phyloP scores from a whole-genome alignment of 352 stramenopile species.

The Blastocystis sp. region DNA sequence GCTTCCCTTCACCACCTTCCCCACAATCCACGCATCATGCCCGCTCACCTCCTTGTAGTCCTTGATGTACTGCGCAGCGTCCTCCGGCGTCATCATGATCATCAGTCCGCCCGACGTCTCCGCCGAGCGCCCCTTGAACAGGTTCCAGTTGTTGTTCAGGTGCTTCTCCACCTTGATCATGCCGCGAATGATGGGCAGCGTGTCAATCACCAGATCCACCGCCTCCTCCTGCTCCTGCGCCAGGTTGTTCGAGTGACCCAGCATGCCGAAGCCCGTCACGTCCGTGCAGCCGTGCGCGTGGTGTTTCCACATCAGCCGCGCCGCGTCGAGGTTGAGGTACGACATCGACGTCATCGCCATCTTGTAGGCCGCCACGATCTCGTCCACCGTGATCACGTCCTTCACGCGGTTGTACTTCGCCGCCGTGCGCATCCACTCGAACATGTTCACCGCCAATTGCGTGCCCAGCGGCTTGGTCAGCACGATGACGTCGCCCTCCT shows the following conservation, averaged over 20 bases:
- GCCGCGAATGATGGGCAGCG: constrained; percentile 88
- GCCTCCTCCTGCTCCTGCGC: constrained; percentile 85
- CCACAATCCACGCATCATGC: constrained; percentile 89
- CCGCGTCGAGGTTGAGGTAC: constrained; percentile 87
- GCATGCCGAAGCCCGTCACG: constrained; percentile 92
- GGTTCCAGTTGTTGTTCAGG: constrained; percentile 88
- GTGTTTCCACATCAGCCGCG: constrained; percentile 89
- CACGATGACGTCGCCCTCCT: constrained; percentile 87
- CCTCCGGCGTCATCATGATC: constrained; percentile 84
- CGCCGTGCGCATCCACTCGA: constrained; percentile 75
- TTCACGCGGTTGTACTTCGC: constrained; percentile 83
- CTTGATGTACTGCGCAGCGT: constrained; percentile 84
- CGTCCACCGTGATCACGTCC: constrained; percentile 79
- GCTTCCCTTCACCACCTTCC: constrained; percentile 82
- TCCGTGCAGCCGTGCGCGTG: constrained; percentile 89
- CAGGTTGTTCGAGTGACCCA: constrained; percentile 90
- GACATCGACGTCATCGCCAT: constrained; percentile 90
- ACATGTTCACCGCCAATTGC: constrained; percentile 80
- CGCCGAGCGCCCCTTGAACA: constrained; percentile 87
- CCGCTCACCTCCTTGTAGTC: constrained; percentile 86
- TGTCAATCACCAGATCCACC: constrained; percentile 90
- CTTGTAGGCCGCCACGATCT: constrained; percentile 86
- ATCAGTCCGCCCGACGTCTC: constrained; percentile 92
- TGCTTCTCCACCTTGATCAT: constrained; percentile 84
- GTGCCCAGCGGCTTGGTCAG: constrained; percentile 92